Evolutionary conservation across 148 eudicot species (phyloP).

Genomic region (Cornus florida): DNA sequence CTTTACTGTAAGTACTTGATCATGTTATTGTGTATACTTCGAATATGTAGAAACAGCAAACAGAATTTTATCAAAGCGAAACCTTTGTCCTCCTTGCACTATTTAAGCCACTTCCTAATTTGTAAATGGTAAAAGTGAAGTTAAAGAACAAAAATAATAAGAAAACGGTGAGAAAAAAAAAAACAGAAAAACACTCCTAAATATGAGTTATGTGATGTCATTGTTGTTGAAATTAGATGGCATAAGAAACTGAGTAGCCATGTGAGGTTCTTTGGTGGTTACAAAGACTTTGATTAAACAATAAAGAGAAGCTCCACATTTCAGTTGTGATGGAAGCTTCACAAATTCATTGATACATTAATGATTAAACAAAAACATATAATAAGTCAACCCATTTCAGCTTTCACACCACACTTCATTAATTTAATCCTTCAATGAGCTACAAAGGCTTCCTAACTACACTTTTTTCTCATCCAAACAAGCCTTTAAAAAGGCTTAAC

Average conservation of each 20-base stretch:
- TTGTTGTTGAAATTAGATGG: too few relatives aligned
- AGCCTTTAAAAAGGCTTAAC: background rate
- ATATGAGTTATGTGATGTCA: too few relatives aligned
- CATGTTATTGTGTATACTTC: too few relatives aligned
- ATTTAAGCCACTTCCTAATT: too few relatives aligned
- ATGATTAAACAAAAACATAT: background rate
- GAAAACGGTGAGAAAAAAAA: too few relatives aligned
- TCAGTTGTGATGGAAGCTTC: background rate
- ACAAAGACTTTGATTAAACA: background rate
- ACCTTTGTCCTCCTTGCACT: too few relatives aligned
- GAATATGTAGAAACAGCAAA: too few relatives aligned
- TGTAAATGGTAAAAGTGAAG: too few relatives aligned
- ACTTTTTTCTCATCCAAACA: background rate
- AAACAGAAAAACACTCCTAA: too few relatives aligned
- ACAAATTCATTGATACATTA: background rate
- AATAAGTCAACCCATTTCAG: background rate
- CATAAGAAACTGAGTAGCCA: background rate
- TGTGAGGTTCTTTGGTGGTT: slow-evolving; percentile 4
- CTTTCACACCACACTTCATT: background rate
- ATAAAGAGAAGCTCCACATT: background rate
- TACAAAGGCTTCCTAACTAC: background rate
- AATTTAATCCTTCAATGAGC: background rate
- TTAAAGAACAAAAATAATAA: too few relatives aligned
- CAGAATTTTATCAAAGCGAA: too few relatives aligned
- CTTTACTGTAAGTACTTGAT: too few relatives aligned